Base-by-base conservation (phyloP, 1,139 yeast genomes). In the Candida dubliniensis region DNA sequence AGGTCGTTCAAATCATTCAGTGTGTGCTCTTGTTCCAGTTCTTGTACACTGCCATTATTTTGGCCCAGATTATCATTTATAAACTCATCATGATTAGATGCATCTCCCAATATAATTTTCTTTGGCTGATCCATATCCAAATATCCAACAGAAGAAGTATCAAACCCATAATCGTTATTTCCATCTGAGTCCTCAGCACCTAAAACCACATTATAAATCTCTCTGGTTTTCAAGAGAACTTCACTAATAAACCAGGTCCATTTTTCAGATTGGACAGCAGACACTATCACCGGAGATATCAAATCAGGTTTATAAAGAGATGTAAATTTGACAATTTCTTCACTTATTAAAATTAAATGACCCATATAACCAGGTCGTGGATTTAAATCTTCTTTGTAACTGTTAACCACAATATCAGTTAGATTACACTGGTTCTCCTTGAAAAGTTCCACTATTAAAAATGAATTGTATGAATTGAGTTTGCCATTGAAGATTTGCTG, bases 401-500 rank as follows among this genome's bases (percentile, higher is more conserved):
- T 57, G 13, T 54, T 48, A 6, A 66, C 67, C 13, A 74, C 71
- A 26, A 72, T 47, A 2, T 60, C 58, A 2, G 75, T 65, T 47
- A 74, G 61, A 47, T 65, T 56, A 40, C 72, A 64, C 30, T 59
- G 53, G 7, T 61, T 61, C 1, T 54, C 47, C 38, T 60, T 60
- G 46, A 74, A 74, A 31, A 74, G 55, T 40, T 73, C 76, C 31
- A 73, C 74, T 39, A 74, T 74, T 46, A 74, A 61, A 44, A 74
- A 74, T 0, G 78, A 73, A 47, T 74, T 74, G 52, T 72, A 74
- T 3, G 77, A 72, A 48, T 73, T 73, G 45, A 74, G 61, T 47
- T 74, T 74, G 2, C 78, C 79, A 54, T 74, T 74, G 53, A 74
- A 74, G 7, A 74, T 70, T 49, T 74, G 79, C 50, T 74, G 79